Conservation (phyloP, 2,329 filamentous ascomycete species). For the Bertia moriformis region DNA sequence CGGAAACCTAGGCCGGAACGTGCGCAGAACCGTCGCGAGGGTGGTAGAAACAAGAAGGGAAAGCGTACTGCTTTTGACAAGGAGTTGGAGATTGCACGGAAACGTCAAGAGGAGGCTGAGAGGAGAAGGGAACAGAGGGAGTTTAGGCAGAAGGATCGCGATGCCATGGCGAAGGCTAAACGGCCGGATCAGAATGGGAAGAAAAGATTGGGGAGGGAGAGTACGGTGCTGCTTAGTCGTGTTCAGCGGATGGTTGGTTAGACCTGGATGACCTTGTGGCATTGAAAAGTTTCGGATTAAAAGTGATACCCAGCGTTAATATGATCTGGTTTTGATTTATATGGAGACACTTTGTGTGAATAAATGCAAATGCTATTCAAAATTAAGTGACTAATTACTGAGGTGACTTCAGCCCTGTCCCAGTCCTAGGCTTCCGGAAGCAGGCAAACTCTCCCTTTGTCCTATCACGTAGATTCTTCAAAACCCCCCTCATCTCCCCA, state of each 20-base stretch:
- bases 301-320: too few relatives aligned
- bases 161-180: slow-evolving; percentile 30
- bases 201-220: slow-evolving; percentile 55
- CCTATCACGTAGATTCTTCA: slow-evolving; percentile 48
- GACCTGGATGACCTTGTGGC: slow-evolving; percentile 1
- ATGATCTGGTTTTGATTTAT: too few relatives aligned
- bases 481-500: slow-evolving; percentile 47
- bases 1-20: slow-evolving; percentile 3
- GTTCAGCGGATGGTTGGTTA: slow-evolving; percentile 30
- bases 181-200: slow-evolving; percentile 49
- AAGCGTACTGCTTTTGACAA: slow-evolving; percentile 14
- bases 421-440: slow-evolving; percentile 27
- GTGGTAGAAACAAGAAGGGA: slow-evolving; percentile 3
- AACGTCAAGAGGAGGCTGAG: slow-evolving; percentile 39
- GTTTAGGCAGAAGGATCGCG: slow-evolving; percentile 29
- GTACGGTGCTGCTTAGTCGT: slow-evolving; percentile 47
- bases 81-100: slow-evolving; percentile 19
- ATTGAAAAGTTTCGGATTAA: too few relatives aligned
- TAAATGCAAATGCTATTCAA: too few relatives aligned
- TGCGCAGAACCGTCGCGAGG: slow-evolving; percentile 2
- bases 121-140: slow-evolving; percentile 29
- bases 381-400: too few relatives aligned
- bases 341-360: too few relatives aligned
- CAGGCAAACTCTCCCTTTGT: slow-evolving; percentile 49
- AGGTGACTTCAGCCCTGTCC: neutral